Evolutionary conservation across 1,139 yeast genomes (phyloP), one percentile per base, ranked within the genome.

Genomic region (Candida pseudocylindracea): DNA sequence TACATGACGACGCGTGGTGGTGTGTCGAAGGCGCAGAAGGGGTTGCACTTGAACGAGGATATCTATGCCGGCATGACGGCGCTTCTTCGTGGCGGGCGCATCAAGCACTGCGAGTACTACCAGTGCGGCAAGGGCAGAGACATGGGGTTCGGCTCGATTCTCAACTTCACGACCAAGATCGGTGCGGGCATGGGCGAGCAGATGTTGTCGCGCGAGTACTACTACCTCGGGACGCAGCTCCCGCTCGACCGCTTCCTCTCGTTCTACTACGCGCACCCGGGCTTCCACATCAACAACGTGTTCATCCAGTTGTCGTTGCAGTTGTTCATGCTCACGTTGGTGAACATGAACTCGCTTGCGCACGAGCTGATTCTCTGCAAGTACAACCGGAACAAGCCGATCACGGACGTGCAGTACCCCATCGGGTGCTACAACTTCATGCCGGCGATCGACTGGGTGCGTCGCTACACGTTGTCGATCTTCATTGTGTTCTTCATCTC

Each of bases 171-270:
- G 28, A 88, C 98, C 38, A 88, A 88, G 67, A 88, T 88, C 72
- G 98, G 98, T 66, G 93, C 96, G 49, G 98, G 98, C 78, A 88
- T 88, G 98, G 98, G 98, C 60, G 98, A 88, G 60, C 98, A 88
- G 60, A 85, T 88, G 91, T 65, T 88, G 51, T 83, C 95, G 36
- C 79, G 98, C 63, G 98, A 88, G 58, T 88, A 88, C 62, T 88
- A 85, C 60, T 88, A 88, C 57, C 64, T 88, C 54, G 94, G 96
- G 45, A 88, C 98, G 39, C 98, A 88, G 57, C 69, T 88, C 46
- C 98, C 96, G 36, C 63, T 88, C 45, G 98, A 88, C 55, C 78
- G 98, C 56, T 88, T 88, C 74, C 67, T 88, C 51, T 81, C 96
- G 12, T 88, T 88, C 70, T 88, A 79, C 66, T 88, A 83, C 54